Base-by-base conservation (phyloP, 2,329 filamentous ascomycete genomes). In the Aureobasidium lini region DNA sequence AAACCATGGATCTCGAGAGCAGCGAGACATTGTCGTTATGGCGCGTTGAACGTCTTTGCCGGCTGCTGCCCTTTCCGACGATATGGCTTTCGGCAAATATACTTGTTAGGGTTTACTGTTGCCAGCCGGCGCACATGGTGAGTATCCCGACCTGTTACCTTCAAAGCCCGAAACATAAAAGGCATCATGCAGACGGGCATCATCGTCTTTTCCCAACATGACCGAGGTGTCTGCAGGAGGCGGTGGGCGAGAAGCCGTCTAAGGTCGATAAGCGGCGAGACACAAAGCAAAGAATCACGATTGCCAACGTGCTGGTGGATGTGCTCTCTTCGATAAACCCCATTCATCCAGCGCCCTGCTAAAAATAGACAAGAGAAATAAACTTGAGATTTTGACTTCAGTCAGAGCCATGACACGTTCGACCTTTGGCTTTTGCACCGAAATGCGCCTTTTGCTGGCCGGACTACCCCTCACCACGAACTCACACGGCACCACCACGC, bases 331-430 rank as follows among this genome's bases (percentile, higher is more conserved):
- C 47, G 47, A 49, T 49, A 36, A 36, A 36, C 34, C 32, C 11
- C 32, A 23, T 23, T 3, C 23, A 23, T 23, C 23, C 23, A 23
- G 32, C 3, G 32, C 15, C 31, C 13, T 4, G 4, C 48, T 39
- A 16, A 39, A 40, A 16, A 52, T 52, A 52, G 48, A 52, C 13
- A 6, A 13, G 29, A 36, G 36, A 50, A 39, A 16, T 40, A 52
- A 23, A 52, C 48, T 52, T 28, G 36, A 10, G 6, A 2, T n/a
- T 52, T 52, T 40, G 48, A 52, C 34, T 40, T 40, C 36, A 31
- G 36, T 52, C 48, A 52, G 48, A 31, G 18, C 48, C 48, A 52
- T 52, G 48, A 52, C 34, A 52, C 48, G 34, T 31, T 40, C 15
- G 36, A 40, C 6, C 23, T 52, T 40, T 52, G 48, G 48, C 48